A percentile compares a stretch with the other conserved stretches of the same genome.
These are phyloP conservation scores for Sphaceloma murrayae DNA, from an alignment of 2,329 filamentous ascomycete species.

Conservation along the genomic window DNA sequence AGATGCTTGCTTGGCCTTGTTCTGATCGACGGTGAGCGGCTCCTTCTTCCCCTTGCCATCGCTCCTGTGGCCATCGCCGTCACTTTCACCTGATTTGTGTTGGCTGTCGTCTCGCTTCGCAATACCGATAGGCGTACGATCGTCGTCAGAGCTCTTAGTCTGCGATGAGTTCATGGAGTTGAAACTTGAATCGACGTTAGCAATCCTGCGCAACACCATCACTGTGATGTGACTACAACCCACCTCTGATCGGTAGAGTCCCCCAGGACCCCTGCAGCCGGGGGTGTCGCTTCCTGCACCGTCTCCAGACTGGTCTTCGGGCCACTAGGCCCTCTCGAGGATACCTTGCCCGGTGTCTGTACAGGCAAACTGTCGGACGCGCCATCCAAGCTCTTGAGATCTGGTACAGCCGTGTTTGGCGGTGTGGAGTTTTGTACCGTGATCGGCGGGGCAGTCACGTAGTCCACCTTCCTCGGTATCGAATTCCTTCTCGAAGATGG, in stretches of 20 bases:
- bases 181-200: too few relatives aligned
- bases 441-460: conserved; percentile 37
- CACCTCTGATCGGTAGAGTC: conserved; percentile 16
- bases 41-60: conserved; percentile 27
- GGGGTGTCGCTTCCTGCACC: conserved; percentile 18
- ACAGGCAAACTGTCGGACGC: conserved; percentile 29
- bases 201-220: too few relatives aligned
- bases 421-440: conserved; percentile 39
- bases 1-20: conserved; percentile 52
- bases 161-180: conserved; percentile 16
- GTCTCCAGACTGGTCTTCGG: conserved; percentile 54
- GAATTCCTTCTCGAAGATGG: conserved; percentile 38
- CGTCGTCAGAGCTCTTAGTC: conserved; percentile 32
- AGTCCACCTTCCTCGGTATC: conserved; percentile 34
- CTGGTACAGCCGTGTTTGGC: conserved; percentile 28
- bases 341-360: conserved; percentile 32
- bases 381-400: conserved; percentile 29
- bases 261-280: conserved; percentile 12
- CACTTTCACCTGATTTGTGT: conserved; percentile 44
- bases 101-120: conserved; percentile 38
- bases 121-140: conserved; percentile 22
- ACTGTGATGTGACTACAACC: too few relatives aligned
- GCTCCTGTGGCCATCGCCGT: conserved; percentile 52
- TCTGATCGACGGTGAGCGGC: conserved; percentile 19
- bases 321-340: conserved; percentile 29